A percentile compares a stretch with the other conserved stretches of the same genome.
Evolutionary conservation across 768 basidiomycete species (phyloP).

Genomic region (Dioszegia hungarica): DNA sequence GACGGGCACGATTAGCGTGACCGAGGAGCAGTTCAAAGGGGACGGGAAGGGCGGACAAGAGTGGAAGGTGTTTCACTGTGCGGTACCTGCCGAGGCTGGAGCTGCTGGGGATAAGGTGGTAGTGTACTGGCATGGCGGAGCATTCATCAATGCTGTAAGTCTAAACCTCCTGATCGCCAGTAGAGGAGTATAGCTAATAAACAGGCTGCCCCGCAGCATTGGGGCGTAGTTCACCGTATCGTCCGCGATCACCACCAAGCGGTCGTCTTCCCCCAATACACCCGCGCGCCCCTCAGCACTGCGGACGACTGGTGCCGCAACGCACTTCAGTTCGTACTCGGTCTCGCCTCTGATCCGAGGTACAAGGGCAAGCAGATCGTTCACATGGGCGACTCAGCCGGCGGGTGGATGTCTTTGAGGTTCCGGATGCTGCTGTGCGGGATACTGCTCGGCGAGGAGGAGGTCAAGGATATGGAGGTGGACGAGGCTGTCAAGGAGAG

Average conservation of each 20-base stretch:
- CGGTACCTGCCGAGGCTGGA: neutral
- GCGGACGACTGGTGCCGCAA: constrained; percentile 2
- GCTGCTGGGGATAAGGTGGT: constrained; percentile 10
- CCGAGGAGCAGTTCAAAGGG: neutral
- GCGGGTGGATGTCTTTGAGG: constrained; percentile 17
- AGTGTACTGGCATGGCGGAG: constrained; percentile 26
- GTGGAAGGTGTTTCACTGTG: neutral
- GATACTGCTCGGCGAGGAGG: neutral
- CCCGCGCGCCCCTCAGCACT: constrained; percentile 13
- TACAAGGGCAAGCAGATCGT: constrained; percentile 19
- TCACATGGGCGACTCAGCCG: constrained; percentile 23
- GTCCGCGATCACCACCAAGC: constrained; percentile 5
- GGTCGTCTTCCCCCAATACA: constrained; percentile 16
- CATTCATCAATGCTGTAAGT: constrained; percentile 13
- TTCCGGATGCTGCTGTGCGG: constrained; percentile 6
- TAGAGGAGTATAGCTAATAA: neutral
- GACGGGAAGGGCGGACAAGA: neutral
- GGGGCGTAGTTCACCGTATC: constrained; percentile 6
- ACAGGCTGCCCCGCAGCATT: constrained; percentile 13
- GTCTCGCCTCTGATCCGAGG: constrained; percentile 9
- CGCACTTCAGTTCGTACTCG: constrained; percentile 11
- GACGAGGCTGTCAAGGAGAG: neutral
- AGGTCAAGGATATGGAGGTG: neutral
- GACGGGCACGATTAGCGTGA: neutral
- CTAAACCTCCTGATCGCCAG: neutral